Conservation (phyloP, 768 basidiomycete genomes). For the Psilocybe cubensis region DNA sequence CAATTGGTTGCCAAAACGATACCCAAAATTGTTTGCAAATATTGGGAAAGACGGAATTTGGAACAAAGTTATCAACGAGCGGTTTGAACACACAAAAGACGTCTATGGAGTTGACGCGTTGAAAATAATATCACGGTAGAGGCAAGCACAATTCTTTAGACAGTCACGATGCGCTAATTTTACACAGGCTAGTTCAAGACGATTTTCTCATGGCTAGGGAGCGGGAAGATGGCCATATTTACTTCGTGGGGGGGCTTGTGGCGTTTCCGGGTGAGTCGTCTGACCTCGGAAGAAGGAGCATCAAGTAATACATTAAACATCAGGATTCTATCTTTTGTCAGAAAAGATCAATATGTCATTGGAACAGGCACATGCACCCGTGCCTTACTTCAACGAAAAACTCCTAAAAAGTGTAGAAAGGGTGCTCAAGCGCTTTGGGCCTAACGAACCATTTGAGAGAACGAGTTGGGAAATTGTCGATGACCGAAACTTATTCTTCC, state of each 20-base stretch:
- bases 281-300: neutral
- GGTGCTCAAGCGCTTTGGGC: neutral
- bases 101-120: neutral
- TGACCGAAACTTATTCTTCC: neutral
- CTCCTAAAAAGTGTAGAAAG: neutral
- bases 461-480: slow-evolving; percentile 1
- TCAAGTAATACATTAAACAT: neutral
- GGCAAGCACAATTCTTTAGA: neutral
- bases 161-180: neutral
- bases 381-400: slow-evolving; percentile 1
- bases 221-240: neutral
- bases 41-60: neutral
- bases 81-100: neutral
- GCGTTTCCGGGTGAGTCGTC: neutral
- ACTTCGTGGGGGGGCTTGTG: neutral
- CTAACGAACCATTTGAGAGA: neutral
- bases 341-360: neutral
- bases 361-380: neutral
- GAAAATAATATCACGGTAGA: neutral
- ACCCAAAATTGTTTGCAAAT: neutral
- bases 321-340: neutral
- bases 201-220: slow-evolving; percentile 1
- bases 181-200: slow-evolving; percentile 1
- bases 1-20: neutral
- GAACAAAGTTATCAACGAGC: neutral